Conservation (phyloP, 163 green algal genomes). For the Chlamydomonas reinhardtii region DNA sequence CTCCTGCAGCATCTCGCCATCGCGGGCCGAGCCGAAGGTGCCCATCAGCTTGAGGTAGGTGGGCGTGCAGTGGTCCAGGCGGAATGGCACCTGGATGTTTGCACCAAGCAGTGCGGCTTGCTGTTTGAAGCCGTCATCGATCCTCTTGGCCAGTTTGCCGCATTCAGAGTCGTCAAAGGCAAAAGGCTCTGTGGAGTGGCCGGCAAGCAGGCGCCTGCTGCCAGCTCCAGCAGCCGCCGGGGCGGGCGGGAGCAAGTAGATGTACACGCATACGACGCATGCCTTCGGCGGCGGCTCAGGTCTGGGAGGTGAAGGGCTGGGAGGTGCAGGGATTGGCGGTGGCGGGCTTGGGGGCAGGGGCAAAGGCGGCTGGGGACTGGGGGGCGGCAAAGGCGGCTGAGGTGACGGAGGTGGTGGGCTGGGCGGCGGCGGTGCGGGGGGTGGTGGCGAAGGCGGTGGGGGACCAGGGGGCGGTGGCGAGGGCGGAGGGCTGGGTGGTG, state of each 20-base stretch:
- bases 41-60: not conserved
- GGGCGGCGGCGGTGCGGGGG: no score
- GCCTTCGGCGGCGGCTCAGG: no score
- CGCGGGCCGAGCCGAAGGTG: not conserved
- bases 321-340: no score
- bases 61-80: not conserved
- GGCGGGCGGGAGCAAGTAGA: not conserved
- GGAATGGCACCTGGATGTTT: not conserved
- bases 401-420: no score
- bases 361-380: no score
- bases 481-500: no score
- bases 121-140: not conserved
- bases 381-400: no score
- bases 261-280: not conserved
- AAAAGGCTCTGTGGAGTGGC: not conserved
- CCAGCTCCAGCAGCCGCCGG: no score
- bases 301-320: no score
- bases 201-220: not conserved
- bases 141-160: not conserved
- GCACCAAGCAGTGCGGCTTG: not conserved
- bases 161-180: not conserved
- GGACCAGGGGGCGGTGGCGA: no score
- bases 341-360: no score
- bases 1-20: not conserved
- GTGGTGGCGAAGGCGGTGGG: no score